These are phyloP conservation scores for Calonectria pauciramosa DNA, from an alignment of 2,329 filamentous ascomycete genomes.

Conservation along the genomic window DNA sequence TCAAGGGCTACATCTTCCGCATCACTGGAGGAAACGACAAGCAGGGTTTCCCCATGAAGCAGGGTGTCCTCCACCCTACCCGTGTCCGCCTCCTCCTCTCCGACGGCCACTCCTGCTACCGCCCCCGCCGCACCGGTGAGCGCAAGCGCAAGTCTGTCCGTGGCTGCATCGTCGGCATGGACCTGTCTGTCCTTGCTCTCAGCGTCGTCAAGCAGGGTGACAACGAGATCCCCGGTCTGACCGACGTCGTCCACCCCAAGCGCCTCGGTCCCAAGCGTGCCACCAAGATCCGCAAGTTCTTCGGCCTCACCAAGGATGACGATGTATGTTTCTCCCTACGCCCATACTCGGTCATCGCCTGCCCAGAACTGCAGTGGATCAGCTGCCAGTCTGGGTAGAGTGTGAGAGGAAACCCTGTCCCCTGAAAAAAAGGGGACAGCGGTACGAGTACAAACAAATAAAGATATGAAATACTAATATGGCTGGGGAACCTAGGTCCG, in stretches of 20 bases:
- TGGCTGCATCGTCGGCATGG: slow-evolving; percentile 97
- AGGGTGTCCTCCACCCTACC: slow-evolving; percentile 98
- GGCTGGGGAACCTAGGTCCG: slow-evolving; percentile 76
- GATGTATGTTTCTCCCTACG: slow-evolving; percentile 85
- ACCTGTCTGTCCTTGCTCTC: slow-evolving; percentile 95
- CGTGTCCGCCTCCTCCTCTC: slow-evolving; percentile 97
- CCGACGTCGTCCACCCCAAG: slow-evolving; percentile 99
- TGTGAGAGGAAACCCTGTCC: slow-evolving; percentile 63
- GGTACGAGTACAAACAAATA: slow-evolving; percentile 42
- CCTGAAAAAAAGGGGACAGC: slow-evolving; percentile 25
- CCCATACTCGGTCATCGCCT: slow-evolving; percentile 77
- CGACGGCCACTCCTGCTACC: slow-evolving; percentile 99
- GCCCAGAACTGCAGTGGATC: slow-evolving; percentile 66
- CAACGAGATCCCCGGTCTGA: slow-evolving; percentile 91
- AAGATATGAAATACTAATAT: slow-evolving; percentile 54
- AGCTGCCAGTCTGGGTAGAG: slow-evolving; percentile 67
- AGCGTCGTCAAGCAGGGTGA: slow-evolving; percentile 99
- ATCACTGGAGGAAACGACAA: slow-evolving; percentile 99
- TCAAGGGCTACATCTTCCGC: slow-evolving; percentile 99
- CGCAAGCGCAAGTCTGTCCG: slow-evolving; percentile 99
- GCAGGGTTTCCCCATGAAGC: slow-evolving; percentile 99
- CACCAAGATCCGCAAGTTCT: slow-evolving; percentile 99
- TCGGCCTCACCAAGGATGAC: slow-evolving; percentile 99
- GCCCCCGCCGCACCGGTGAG: slow-evolving; percentile 96
- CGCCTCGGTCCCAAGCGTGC: slow-evolving; percentile 99